Percentiles rank a stretch among this genome's conserved stretches.
These are phyloP conservation scores for Artomyces pyxidatus DNA, from an alignment of 768 basidiomycete genomes.

Conservation along the genomic window DNA sequence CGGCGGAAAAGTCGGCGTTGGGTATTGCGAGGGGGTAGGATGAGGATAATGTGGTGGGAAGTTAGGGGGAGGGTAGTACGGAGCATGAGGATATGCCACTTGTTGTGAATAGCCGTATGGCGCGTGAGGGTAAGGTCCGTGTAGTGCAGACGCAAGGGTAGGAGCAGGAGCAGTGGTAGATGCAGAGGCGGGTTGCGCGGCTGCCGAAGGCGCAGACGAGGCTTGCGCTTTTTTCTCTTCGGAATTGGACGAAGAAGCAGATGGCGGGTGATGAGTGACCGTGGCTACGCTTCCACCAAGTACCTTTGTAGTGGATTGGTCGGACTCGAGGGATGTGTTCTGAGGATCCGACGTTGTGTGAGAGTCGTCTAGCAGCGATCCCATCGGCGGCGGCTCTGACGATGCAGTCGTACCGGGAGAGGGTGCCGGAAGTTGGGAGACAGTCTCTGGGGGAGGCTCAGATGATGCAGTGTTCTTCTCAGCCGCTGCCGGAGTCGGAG, in stretches of 20 bases:
- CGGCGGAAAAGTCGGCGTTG: slow-evolving; percentile 26
- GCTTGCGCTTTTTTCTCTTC: slow-evolving; percentile 9
- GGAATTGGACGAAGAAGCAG: not conserved
- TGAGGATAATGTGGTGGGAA: slow-evolving; percentile 24
- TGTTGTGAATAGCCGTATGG: slow-evolving; percentile 47
- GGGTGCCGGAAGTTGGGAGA: not conserved
- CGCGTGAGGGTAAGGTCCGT: slow-evolving; percentile 38
- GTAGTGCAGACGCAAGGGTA: not conserved
- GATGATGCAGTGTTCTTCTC: slow-evolving; percentile 15
- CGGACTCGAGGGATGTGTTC: slow-evolving; percentile 3
- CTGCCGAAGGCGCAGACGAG: slow-evolving; percentile 15
- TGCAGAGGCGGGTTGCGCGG: slow-evolving; percentile 16
- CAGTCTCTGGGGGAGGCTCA: slow-evolving; percentile 2
- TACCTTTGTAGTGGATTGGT: not conserved
- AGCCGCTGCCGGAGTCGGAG: slow-evolving; percentile 17
- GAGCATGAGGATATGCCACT: slow-evolving; percentile 55
- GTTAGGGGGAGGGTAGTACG: slow-evolving; percentile 52
- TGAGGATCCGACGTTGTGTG: slow-evolving; percentile 9
- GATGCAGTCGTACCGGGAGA: slow-evolving; percentile 8
- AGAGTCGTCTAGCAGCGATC: slow-evolving; percentile 10
- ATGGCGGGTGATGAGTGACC: not conserved
- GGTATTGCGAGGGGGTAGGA: slow-evolving; percentile 26
- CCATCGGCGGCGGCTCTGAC: slow-evolving; percentile 15
- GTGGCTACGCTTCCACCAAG: too few species aligned
- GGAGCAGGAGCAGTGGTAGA: slow-evolving; percentile 13